Evolutionary conservation across 208 protist species (phyloP), one percentile per base, ranked within the genome.

Genomic region (Balamuthia mandrillaris): DNA sequence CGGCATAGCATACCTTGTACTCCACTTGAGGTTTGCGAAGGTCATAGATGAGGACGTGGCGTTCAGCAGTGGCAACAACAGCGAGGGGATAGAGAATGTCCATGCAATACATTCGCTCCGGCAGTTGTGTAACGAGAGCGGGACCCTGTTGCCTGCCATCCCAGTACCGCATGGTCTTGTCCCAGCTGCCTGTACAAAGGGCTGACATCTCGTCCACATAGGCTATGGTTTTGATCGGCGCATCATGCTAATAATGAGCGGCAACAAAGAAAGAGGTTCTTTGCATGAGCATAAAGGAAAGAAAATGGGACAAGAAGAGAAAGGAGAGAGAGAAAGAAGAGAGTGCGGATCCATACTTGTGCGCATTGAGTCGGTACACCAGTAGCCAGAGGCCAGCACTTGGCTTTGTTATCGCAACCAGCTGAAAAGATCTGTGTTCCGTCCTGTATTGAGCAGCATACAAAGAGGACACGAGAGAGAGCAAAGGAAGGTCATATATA

Each of bases 131-230:
- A 7, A 42, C 74, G 3, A 45, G 10, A 4, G 37, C 42, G 5
- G 81, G 81, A 5, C 9, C 83, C n/a, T 52, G 75, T 51, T 24
- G n/a, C 74, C 83, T 84, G 12, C 52, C 37, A 51, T 93, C 91
- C 91, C 91, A 93, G 83, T 88, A 93, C 56, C 87, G 88, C 3
- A 93, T 12, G 21, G 91, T 93, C 39, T 91, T 90, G 61, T 93
- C 91, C 91, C 91, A 93, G 61, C 72, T 84, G 6, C 81, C 88
- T 41, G 90, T 93, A 7, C 86, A 87, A 3, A 92, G 41, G 27
- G 82, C 54, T 27, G 85, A 61, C 2, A 16, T 52, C 24, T 90
- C 81, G 27, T 86, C 68, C 10, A 87, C 51, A 85, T 88, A 92
- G 51, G 81, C 72, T 5, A 87, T 5, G 12, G 81, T 45, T 66